These are phyloP conservation scores for Aphanocladium album DNA, from an alignment of 2,329 filamentous ascomycete species.

Conservation along the genomic window DNA sequence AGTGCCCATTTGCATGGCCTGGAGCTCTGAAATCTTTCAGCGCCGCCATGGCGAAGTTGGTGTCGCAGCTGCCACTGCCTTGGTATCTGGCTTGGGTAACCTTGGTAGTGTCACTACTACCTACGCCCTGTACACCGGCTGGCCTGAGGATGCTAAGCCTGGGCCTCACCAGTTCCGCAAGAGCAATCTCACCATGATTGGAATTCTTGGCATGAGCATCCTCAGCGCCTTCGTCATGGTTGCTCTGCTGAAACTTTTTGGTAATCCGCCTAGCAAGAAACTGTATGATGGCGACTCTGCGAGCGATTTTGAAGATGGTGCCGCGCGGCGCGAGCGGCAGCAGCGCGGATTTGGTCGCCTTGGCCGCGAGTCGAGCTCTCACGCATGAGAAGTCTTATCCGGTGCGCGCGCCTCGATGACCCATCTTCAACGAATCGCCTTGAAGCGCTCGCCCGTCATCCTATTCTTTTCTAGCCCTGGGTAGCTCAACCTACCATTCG, in stretches of 20 bases:
- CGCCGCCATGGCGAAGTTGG: conserved; percentile 84
- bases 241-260: conserved; percentile 54
- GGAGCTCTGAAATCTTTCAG: conserved; percentile 89
- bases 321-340: conserved; percentile 51
- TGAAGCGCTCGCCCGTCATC: conserved; percentile 5
- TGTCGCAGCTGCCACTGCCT: conserved; percentile 76
- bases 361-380: conserved; percentile 27
- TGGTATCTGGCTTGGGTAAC: conserved; percentile 84
- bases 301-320: conserved; percentile 53
- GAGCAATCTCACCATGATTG: conserved; percentile 85
- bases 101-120: conserved; percentile 82
- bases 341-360: conserved; percentile 53
- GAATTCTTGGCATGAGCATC: conserved; percentile 75
- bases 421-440: conserved; percentile 27
- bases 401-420: conserved; percentile 12
- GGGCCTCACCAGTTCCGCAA: conserved; percentile 69
- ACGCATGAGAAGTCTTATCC: conserved; percentile 15
- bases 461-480: conserved; percentile 15
- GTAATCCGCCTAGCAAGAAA: conserved; percentile 47
- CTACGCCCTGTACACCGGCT: conserved; percentile 83
- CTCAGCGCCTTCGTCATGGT: conserved; percentile 66
- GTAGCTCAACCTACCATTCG: conserved; percentile 35
- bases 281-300: conserved; percentile 34
- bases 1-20: conserved; percentile 90
- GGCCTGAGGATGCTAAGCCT: conserved; percentile 67